Conservation (phyloP, 1,284 basidiomycete species). For the Trichosporon sp. region DNA sequence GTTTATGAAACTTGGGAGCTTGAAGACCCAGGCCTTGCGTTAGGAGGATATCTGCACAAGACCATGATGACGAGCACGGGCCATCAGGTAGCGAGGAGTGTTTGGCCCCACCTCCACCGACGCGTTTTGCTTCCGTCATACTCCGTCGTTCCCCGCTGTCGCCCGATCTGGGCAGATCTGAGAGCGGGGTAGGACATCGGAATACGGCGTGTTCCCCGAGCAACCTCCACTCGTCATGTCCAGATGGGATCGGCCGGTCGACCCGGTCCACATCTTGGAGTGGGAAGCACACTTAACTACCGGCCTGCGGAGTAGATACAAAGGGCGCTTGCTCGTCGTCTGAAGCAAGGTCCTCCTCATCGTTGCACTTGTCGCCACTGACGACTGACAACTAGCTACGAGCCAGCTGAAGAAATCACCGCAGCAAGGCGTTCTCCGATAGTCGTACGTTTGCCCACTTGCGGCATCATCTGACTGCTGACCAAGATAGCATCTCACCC, state of each 20-base stretch:
- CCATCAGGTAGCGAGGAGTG: background rate
- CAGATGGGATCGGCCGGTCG: background rate
- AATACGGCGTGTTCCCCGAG: constrained; percentile 7
- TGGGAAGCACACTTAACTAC: background rate
- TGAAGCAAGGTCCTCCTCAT: background rate
- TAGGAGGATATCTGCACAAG: background rate
- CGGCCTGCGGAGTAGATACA: too few relatives aligned
- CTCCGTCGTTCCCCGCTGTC: too few relatives aligned
- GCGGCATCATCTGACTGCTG: too few relatives aligned
- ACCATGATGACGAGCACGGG: background rate
- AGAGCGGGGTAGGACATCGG: too few relatives aligned
- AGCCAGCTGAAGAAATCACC: too few relatives aligned
- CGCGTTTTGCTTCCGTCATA: background rate
- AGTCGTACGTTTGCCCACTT: background rate
- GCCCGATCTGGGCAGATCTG: too few relatives aligned
- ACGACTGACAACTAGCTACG: too few relatives aligned
- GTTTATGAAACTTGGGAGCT: background rate
- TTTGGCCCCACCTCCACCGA: background rate
- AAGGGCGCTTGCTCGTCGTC: background rate
- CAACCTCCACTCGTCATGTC: constrained; percentile 9
- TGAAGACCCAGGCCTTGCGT: too few relatives aligned
- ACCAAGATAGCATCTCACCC: too few relatives aligned
- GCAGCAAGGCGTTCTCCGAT: too few relatives aligned
- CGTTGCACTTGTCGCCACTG: too few relatives aligned
- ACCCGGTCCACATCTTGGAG: background rate